phyloP scores from a whole-genome alignment of 306 rosid genomes.

The Lagenaria siceraria region DNA sequence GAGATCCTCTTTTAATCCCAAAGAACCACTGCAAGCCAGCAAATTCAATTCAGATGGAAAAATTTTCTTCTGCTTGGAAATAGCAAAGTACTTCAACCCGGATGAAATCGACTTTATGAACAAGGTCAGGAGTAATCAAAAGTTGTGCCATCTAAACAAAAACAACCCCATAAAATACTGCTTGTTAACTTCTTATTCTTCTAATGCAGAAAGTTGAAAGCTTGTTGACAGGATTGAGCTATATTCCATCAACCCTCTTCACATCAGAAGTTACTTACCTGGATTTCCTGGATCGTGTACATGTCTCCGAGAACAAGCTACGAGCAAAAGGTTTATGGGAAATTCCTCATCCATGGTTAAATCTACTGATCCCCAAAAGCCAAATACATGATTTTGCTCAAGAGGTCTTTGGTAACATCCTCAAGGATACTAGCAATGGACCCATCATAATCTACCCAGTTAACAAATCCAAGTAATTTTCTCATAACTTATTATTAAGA shows the following conservation, averaged over 20 bases:
- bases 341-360: constrained; percentile 95
- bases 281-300: constrained; percentile 82
- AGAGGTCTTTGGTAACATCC: constrained; percentile 67
- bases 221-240: constrained; percentile 44
- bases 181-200: not conserved
- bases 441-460: constrained; percentile 88
- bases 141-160: not conserved
- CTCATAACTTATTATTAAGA: not conserved
- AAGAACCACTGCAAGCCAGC: constrained; percentile 55
- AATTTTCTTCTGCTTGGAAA: constrained; percentile 73
- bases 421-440: constrained; percentile 53
- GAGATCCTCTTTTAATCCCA: constrained; percentile 80
- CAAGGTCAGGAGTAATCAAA: constrained; percentile 32
- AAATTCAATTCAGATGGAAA: constrained; percentile 63
- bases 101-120: constrained; percentile 33
- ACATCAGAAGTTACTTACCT: constrained; percentile 69
- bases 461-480: constrained; percentile 64
- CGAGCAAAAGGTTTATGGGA: constrained; percentile 74
- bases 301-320: constrained; percentile 51
- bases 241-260: constrained; percentile 59
- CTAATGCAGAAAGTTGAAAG: constrained; percentile 54
- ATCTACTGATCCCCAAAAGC: constrained; percentile 62
- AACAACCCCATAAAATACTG: not conserved
- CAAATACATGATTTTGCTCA: constrained; percentile 46
- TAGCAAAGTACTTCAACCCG: constrained; percentile 72